Conservation (phyloP, 2,329 filamentous ascomycete genomes). For the Clonostachys sp. region DNA sequence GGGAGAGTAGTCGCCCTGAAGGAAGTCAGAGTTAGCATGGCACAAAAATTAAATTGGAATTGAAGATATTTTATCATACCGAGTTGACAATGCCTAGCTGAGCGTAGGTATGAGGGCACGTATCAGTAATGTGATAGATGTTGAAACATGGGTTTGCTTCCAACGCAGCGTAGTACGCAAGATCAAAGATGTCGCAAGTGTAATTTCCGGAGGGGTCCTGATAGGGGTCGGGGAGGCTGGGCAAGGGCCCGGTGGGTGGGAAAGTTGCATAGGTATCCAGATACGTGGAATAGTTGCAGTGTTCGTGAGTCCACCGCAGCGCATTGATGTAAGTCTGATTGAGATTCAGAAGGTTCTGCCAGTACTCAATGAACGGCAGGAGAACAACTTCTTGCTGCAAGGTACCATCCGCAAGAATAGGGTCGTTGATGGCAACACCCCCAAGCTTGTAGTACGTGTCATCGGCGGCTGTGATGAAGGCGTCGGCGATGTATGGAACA, state of each 20-base stretch:
- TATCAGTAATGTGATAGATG: slow-evolving; percentile 67
- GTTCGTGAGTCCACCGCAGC: slow-evolving; percentile 44
- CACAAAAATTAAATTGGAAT: slow-evolving; percentile 30
- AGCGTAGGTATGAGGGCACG: slow-evolving; percentile 69
- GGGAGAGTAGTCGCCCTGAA: slow-evolving; percentile 31
- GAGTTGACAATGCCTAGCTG: slow-evolving; percentile 65
- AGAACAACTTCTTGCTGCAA: slow-evolving; percentile 41
- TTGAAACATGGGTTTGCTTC: slow-evolving; percentile 74
- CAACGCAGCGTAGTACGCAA: slow-evolving; percentile 47
- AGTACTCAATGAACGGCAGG: slow-evolving; percentile 57
- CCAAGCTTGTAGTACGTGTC: slow-evolving; percentile 62
- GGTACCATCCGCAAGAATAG: slow-evolving; percentile 49
- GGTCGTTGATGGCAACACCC: slow-evolving; percentile 70
- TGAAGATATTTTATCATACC: slow-evolving; percentile 10
- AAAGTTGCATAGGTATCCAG: slow-evolving; percentile 59
- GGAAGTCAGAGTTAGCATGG: too few species aligned
- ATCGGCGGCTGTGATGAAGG: slow-evolving; percentile 65
- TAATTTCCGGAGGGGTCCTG: slow-evolving; percentile 24
- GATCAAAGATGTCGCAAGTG: slow-evolving; percentile 54
- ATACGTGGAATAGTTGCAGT: slow-evolving; percentile 60
- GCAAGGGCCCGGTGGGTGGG: slow-evolving; percentile 63
- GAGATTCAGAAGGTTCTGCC: slow-evolving; percentile 55
- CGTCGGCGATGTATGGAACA: slow-evolving; percentile 68
- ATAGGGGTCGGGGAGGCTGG: slow-evolving; percentile 37
- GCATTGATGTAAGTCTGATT: slow-evolving; percentile 52